phyloP scores from a whole-genome alignment of 768 basidiomycete species.

The Leccinum olivaceopallidum region DNA sequence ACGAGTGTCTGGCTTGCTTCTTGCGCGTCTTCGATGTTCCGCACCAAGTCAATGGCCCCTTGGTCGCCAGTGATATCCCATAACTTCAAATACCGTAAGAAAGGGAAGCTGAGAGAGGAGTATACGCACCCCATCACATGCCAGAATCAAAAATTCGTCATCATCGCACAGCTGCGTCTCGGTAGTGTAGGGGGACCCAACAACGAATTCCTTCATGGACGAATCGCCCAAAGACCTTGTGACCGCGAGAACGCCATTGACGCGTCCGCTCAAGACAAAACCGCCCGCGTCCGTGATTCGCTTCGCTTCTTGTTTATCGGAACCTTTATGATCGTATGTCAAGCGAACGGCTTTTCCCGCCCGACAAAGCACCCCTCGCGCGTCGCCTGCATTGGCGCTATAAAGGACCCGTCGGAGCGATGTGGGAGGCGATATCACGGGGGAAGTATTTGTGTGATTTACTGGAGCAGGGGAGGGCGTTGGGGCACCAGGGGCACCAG shows the following conservation, averaged over 20 bases:
- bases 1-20: conserved; percentile 76
- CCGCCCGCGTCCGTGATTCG: conserved; percentile 97
- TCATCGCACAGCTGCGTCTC: conserved; percentile 89
- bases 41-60: conserved; percentile 83
- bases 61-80: conserved; percentile 98
- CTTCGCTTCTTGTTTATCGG: conserved; percentile 96
- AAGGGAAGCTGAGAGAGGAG: neutral
- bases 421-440: conserved; percentile 45
- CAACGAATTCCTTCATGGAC: conserved; percentile 99
- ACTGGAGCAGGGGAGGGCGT: conserved; percentile 20
- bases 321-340: conserved; percentile 99
- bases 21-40: conserved; percentile 73
- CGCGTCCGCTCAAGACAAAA: conserved; percentile 97
- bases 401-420: conserved; percentile 78
- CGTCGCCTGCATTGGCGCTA: conserved; percentile 96
- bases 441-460: conserved; percentile 31
- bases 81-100: conserved; percentile 51
- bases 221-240: conserved; percentile 95
- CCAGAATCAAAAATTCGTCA: conserved; percentile 93
- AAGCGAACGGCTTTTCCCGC: conserved; percentile 87
- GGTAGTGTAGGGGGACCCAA: conserved; percentile 98
- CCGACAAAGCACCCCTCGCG: conserved; percentile 90
- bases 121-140: conserved; percentile 92
- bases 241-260: conserved; percentile 96
- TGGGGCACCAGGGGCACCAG: conserved; percentile 7